Evolutionary conservation across 805 yeast species (phyloP).

Genomic region (Ogataea degrootiae): DNA sequence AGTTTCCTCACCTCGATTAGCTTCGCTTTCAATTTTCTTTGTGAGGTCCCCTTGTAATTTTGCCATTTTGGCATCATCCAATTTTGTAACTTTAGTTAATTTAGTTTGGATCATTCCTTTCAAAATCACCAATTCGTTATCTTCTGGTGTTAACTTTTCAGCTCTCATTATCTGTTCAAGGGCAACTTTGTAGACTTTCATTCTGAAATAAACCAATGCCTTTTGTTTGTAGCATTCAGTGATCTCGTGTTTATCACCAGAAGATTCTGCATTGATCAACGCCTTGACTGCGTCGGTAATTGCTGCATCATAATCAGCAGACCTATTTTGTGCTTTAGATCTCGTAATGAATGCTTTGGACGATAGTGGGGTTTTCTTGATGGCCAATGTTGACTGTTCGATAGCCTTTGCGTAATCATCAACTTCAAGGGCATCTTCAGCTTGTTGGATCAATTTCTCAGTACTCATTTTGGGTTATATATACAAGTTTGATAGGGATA

Average conservation of each 20-base stretch:
- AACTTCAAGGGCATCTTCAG: constrained; percentile 39
- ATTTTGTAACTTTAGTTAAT: constrained; percentile 18
- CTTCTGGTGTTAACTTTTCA: constrained; percentile 37
- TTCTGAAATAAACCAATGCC: constrained; percentile 42
- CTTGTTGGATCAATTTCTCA: constrained; percentile 25
- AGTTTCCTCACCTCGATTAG: background rate
- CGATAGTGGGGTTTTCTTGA: constrained; percentile 40
- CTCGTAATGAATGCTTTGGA: constrained; percentile 44
- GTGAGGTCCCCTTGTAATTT: constrained; percentile 1
- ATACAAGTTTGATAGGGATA: background rate
- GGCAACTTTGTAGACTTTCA: constrained; percentile 39
- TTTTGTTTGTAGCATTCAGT: constrained; percentile 45
- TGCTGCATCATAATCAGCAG: constrained; percentile 44
- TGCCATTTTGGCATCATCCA: background rate
- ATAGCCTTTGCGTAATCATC: constrained; percentile 45
- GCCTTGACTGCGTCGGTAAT: constrained; percentile 43
- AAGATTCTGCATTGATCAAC: constrained; percentile 34
- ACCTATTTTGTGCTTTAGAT: constrained; percentile 45
- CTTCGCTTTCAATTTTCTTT: background rate
- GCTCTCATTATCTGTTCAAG: constrained; percentile 39
- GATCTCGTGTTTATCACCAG: constrained; percentile 43
- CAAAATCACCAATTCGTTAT: constrained; percentile 47
- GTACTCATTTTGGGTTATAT: constrained; percentile 6
- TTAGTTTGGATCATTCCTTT: constrained; percentile 32
- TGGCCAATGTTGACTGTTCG: constrained; percentile 32